Evolutionary conservation across 352 stramenopile genomes (phyloP), one percentile per base, ranked within the genome.

Genomic region (Phytophthora sansomeana): DNA sequence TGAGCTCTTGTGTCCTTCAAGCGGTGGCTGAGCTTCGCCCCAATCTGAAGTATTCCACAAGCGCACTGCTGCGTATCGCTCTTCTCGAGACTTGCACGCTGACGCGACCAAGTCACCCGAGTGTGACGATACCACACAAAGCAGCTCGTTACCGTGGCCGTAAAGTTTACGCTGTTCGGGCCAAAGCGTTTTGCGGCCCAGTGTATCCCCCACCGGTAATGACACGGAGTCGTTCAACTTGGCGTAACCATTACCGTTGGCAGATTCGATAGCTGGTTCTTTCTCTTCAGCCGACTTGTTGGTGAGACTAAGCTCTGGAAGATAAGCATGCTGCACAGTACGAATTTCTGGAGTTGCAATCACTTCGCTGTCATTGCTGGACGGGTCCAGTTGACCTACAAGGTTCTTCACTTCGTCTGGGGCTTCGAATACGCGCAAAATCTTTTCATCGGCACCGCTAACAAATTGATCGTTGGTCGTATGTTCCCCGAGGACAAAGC

Each of bases 371-470:
- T 30, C 38, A 21, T 28, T 39, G 10, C 19, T 36, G n/a, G 19
- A 21, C 0, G 16, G 29, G 4, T 81, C 61, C 17, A 83, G 66
- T 16, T 53, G 64, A 13, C 39, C 14, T 10, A 79, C 72, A 3
- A 86, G 68, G 5, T 53, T 28, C 19, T 78, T 75, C 13, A 90
- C 54, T 57, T 80, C 67, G 21, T 88, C 65, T 6, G 84, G 84
- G n/a, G 80, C 82, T 52, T 89, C 75, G 38, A 92, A 91, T 2
- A 91, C 77, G 3, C 86, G 83, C n/a, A 95, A 51, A 59, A 95
- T 91, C 62, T 95, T 94, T 51, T 95, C 86, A 49, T 93, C 86
- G 0, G 86, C 84, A n/a, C 86, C 86, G 26, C 84, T 91, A 8
- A 95, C 84, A 44, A 92, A 92, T 9, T 77, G 67, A 13, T 87